Evolutionary conservation across 2,329 filamentous ascomycete genomes (phyloP).

Genomic region (Elsinoe ampelina): DNA sequence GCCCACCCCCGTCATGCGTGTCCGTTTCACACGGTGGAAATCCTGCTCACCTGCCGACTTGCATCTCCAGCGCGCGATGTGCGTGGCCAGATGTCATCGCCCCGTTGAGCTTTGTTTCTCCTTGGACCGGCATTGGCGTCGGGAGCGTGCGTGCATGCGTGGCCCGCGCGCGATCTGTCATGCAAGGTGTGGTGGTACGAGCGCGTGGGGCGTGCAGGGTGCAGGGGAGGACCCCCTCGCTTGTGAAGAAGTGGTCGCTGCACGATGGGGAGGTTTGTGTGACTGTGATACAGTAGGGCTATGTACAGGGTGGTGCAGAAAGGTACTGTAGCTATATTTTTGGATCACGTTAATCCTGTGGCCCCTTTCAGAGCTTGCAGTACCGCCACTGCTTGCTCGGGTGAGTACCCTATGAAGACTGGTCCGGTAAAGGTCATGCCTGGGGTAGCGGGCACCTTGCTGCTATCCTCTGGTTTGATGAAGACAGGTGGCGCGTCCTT

Average conservation of each 20-base stretch:
- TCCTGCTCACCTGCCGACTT: neutral
- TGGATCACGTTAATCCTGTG: neutral
- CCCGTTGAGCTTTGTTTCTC: neutral
- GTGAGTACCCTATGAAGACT: conserved; percentile 84
- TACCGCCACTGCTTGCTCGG: conserved; percentile 70
- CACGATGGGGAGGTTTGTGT: no score
- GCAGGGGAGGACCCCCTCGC: neutral
- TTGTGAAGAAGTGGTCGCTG: neutral
- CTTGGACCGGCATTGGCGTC: neutral
- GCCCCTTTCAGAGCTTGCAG: conserved; percentile 43
- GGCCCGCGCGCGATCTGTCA: neutral
- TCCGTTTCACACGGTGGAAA: neutral
- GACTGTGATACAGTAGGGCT: no score
- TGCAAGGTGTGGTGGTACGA: neutral
- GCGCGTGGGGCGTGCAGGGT: neutral
- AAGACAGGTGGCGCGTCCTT: neutral
- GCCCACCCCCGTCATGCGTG: neutral
- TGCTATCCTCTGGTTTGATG: conserved; percentile 5
- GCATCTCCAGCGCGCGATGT: no score
- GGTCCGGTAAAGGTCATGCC: conserved; percentile 86
- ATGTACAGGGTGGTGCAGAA: neutral
- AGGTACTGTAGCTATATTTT: conserved; percentile 2
- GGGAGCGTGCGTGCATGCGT: no score
- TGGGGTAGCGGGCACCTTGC: conserved; percentile 30
- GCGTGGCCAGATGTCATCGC: neutral